Evolutionary conservation across 352 stramenopile genomes (phyloP).

Genomic region (Pythium sukuiense): DNA sequence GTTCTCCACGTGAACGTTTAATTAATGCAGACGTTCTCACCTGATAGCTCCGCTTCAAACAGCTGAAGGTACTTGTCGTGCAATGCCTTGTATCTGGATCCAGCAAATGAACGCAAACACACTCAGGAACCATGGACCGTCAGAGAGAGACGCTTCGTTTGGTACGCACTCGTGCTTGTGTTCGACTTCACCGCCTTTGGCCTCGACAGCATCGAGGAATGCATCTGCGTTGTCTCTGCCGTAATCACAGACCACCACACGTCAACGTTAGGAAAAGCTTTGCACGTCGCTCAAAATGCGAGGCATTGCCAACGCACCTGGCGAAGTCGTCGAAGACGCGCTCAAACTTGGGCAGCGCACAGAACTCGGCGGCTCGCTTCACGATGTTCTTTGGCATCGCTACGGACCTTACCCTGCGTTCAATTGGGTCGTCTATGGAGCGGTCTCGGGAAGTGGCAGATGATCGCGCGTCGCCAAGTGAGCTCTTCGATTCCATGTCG

Average conservation of each 20-base stretch:
- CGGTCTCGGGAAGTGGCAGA: no score
- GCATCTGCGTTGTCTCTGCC: conserved; percentile 56
- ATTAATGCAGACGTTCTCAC: conserved; percentile 16
- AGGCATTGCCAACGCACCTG: conserved; percentile 28
- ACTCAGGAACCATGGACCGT: not conserved
- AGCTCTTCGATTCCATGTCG: not conserved
- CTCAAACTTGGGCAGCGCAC: conserved; percentile 72
- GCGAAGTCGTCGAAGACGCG: conserved; percentile 77
- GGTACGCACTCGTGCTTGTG: conserved; percentile 69
- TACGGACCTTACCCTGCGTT: no score
- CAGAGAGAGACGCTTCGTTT: not conserved
- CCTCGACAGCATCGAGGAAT: conserved; percentile 65
- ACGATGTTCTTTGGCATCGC: conserved; percentile 57
- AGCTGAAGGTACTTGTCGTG: conserved; percentile 73
- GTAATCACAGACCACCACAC: not conserved
- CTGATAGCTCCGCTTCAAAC: conserved; percentile 69
- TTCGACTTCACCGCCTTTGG: conserved; percentile 62
- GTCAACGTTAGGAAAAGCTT: not conserved
- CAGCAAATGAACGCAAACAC: not conserved
- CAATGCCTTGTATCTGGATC: conserved; percentile 62
- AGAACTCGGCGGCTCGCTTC: conserved; percentile 67
- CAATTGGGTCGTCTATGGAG: no score
- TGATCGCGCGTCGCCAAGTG: not conserved
- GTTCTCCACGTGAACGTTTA: no score
- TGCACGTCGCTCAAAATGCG: no score